Evolutionary conservation across 257 asterid genomes (phyloP).

Genomic region (Solanum piurae): DNA sequence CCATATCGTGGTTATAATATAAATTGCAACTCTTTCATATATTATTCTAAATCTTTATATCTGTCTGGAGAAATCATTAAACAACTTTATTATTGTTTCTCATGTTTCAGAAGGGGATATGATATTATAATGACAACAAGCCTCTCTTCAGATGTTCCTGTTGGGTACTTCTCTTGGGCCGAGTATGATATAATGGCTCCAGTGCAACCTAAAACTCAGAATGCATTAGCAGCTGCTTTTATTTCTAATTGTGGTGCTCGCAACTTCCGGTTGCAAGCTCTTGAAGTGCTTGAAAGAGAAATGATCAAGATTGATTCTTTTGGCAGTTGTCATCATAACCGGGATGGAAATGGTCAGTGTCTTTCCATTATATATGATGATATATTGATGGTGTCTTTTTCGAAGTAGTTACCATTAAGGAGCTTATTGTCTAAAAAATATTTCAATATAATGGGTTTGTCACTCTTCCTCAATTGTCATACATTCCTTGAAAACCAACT

Average conservation of each 20-base stretch:
- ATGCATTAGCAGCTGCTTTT: slow-evolving; percentile 84
- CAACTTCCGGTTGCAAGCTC: slow-evolving; percentile 83
- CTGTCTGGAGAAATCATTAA: not conserved
- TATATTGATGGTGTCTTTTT: not conserved
- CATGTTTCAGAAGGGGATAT: slow-evolving; percentile 59
- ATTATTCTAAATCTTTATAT: not conserved
- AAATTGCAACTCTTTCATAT: not conserved
- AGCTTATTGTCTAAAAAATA: not conserved
- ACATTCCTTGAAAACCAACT: not conserved
- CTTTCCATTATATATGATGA: not conserved
- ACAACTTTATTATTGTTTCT: not conserved
- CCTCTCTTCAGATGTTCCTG: slow-evolving; percentile 98
- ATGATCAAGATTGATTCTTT: slow-evolving; percentile 71
- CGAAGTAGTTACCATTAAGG: not conserved
- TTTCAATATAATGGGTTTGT: not conserved
- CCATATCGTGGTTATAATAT: not conserved
- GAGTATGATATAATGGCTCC: slow-evolving; percentile 98
- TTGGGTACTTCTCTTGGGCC: slow-evolving; percentile 98
- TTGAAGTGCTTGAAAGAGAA: slow-evolving; percentile 71
- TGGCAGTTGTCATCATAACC: slow-evolving; percentile 85
- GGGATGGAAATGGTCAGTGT: slow-evolving; percentile 64
- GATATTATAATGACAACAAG: slow-evolving; percentile 85
- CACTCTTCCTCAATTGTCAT: not conserved
- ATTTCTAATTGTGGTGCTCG: slow-evolving; percentile 93
- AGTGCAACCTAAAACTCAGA: slow-evolving; percentile 72